Percentiles rank a stretch among this genome's conserved stretches.
Evolutionary conservation across 768 basidiomycete genomes (phyloP).

Genomic region (Galerina marginata): DNA sequence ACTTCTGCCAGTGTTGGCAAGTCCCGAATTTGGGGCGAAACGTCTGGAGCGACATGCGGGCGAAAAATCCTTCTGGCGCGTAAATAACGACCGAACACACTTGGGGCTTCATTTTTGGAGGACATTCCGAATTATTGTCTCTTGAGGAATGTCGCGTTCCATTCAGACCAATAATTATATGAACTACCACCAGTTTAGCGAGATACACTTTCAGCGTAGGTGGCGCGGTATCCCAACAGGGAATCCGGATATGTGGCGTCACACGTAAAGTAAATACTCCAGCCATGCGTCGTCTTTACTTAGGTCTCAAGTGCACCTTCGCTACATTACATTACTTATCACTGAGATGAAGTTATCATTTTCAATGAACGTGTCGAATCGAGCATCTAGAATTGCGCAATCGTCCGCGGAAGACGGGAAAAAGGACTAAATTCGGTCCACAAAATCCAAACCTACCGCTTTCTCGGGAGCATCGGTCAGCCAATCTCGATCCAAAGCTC

Average conservation of each 20-base stretch:
- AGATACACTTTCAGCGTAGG: conserved; percentile 28
- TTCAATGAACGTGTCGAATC: conserved; percentile 39
- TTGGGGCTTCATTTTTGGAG: conserved; percentile 3
- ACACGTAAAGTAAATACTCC: conserved; percentile 42
- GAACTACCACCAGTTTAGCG: background rate
- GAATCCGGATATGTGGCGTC: conserved; percentile 51
- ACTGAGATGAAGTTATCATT: conserved; percentile 34
- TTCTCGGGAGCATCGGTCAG: conserved; percentile 41
- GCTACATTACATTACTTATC: conserved; percentile 26
- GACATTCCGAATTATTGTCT: conserved; percentile 7
- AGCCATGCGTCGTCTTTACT: conserved; percentile 36
- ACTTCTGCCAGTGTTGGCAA: conserved; percentile 27
- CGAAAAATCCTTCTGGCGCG: conserved; percentile 14
- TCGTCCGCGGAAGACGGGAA: conserved; percentile 54
- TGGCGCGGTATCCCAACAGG: conserved; percentile 36
- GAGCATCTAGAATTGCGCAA: conserved; percentile 42
- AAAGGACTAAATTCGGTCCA: conserved; percentile 41
- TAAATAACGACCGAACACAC: background rate
- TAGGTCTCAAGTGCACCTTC: conserved; percentile 30
- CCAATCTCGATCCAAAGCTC: conserved; percentile 36
- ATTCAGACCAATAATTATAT: conserved; percentile 23
- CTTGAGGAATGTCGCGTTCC: conserved; percentile 26
- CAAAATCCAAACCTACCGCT: conserved; percentile 44
- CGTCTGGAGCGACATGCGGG: conserved; percentile 13
- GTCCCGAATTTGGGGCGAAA: conserved; percentile 11